phyloP scores from a whole-genome alignment of 148 eudicot species.

The Chenopodium album region DNA sequence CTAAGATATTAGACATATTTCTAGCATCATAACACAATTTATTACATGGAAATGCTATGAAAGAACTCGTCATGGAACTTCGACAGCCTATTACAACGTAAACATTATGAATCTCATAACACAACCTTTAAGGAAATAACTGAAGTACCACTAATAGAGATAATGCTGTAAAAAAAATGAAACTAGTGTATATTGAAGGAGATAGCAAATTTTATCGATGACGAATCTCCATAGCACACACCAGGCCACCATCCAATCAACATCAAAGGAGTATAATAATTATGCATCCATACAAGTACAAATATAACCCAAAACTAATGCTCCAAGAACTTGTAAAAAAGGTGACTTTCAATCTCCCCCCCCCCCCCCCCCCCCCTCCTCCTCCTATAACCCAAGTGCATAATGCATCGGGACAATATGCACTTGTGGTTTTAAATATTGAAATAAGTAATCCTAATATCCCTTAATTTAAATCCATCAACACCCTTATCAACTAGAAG shows the following conservation, averaged over 20 bases:
- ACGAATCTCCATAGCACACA: background rate
- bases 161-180: background rate
- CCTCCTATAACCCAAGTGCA: background rate
- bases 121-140: background rate
- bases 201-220: background rate
- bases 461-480: background rate
- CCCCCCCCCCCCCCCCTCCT: too few species aligned
- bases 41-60: background rate
- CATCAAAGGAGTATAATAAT: background rate
- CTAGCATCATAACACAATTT: background rate
- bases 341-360: background rate
- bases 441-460: background rate
- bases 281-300: background rate
- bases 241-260: background rate
- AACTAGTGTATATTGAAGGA: background rate
- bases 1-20: background rate
- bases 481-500: background rate
- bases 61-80: background rate
- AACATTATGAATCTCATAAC: background rate
- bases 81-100: background rate
- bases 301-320: background rate
- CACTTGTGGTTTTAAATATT: background rate
- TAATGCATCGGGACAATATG: background rate
- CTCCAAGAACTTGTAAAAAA: background rate
- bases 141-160: background rate